phyloP scores from a whole-genome alignment of 202 grass and related monocot species.

The Sporobolus alterniflorus region DNA sequence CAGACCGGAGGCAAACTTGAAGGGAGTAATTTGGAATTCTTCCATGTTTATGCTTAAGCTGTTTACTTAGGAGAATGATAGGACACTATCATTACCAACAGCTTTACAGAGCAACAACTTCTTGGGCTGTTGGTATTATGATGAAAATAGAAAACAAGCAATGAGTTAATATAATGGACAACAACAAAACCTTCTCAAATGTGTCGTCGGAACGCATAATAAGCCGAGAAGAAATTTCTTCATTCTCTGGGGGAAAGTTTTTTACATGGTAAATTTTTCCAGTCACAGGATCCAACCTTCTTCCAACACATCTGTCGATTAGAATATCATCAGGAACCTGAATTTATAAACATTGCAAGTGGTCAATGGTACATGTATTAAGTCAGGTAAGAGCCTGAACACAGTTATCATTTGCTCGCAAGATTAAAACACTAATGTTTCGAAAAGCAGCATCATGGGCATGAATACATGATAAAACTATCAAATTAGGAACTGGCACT shows the following conservation, averaged over 20 bases:
- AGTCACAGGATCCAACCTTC: constrained; percentile 83
- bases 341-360: constrained; percentile 39
- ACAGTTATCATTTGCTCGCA: not conserved
- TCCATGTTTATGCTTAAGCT: too few species aligned
- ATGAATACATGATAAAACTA: not conserved
- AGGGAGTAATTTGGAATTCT: too few species aligned
- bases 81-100: not conserved
- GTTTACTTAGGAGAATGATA: not conserved
- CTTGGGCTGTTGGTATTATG: not conserved
- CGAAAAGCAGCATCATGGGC: not conserved
- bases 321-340: constrained; percentile 95
- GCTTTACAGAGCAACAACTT: not conserved
- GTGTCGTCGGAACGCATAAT: constrained; percentile 81
- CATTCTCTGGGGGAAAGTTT: constrained; percentile 74
- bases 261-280: constrained; percentile 96
- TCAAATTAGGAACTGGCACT: not conserved
- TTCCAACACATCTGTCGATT: constrained; percentile 95
- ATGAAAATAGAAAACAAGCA: constrained; percentile 19
- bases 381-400: not conserved
- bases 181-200: constrained; percentile 75
- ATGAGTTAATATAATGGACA: constrained; percentile 13
- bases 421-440: not conserved
- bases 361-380: not conserved
- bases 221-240: constrained; percentile 80
- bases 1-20: too few species aligned